phyloP scores from a whole-genome alignment of 345 rosid species.

The Linum tenue region DNA sequence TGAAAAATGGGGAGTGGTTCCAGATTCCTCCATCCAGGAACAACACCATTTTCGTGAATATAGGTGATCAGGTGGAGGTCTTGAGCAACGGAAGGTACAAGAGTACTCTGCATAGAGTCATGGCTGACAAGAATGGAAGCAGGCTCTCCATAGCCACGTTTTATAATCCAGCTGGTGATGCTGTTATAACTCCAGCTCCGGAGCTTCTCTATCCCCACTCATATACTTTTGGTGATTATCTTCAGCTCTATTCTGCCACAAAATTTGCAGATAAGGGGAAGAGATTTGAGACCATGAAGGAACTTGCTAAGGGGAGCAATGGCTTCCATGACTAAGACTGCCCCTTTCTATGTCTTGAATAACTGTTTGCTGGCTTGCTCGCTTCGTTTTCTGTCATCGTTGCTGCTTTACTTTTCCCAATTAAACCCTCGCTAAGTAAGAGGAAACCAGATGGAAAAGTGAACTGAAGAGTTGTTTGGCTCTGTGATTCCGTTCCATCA shows the following conservation, averaged over 20 bases:
- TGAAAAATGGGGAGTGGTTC: conserved; percentile 67
- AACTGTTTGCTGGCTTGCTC: not conserved
- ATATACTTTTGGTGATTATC: conserved; percentile 61
- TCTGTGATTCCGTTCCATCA: not conserved
- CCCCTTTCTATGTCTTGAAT: not conserved
- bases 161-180: conserved; percentile 76
- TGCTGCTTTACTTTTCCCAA: not conserved
- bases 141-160: conserved; percentile 84
- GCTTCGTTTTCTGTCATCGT: conserved; percentile 7
- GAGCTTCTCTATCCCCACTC: conserved; percentile 53
- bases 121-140: conserved; percentile 64
- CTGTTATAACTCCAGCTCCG: conserved; percentile 62
- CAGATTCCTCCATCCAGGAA: conserved; percentile 76
- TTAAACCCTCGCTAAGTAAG: not conserved
- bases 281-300: conserved; percentile 61
- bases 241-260: conserved; percentile 59
- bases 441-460: not conserved
- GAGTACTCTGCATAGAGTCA: conserved; percentile 67
- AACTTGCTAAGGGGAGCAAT: conserved; percentile 25
- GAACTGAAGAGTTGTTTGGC: not conserved
- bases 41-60: conserved; percentile 67
- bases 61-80: conserved; percentile 81
- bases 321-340: conserved; percentile 15
- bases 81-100: conserved; percentile 74
- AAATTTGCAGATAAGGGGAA: conserved; percentile 65